Evolutionary conservation across 2,329 filamentous ascomycete genomes (phyloP).

Genomic region (Paecilomyces sp.): DNA sequence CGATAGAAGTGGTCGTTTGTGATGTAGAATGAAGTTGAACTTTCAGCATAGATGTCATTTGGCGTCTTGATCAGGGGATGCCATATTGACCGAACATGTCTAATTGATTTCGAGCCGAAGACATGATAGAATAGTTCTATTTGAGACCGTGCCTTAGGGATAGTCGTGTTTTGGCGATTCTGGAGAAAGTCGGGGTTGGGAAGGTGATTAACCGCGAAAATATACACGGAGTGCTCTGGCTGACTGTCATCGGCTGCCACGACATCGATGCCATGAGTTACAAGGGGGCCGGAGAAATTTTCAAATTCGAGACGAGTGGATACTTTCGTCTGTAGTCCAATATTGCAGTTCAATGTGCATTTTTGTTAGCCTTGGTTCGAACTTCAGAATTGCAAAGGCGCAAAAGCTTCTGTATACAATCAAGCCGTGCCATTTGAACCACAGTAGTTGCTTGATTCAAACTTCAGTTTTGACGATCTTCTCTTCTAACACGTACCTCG

Average conservation of each 20-base stretch:
- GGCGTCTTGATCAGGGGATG: constrained; percentile 51
- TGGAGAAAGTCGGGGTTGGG: neutral
- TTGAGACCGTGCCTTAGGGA: neutral
- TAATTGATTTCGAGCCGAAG: constrained; percentile 11
- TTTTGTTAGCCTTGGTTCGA: neutral
- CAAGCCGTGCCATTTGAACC: neutral
- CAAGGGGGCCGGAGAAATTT: constrained; percentile 47
- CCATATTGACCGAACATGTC: constrained; percentile 47
- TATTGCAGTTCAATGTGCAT: neutral
- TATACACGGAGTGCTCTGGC: constrained; percentile 43
- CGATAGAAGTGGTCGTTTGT: constrained; percentile 55
- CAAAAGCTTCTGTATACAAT: neutral
- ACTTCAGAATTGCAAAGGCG: neutral
- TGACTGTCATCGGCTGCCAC: constrained; percentile 41
- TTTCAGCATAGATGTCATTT: constrained; percentile 50
- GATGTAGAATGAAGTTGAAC: constrained; percentile 46
- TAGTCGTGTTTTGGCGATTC: neutral
- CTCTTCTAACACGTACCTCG: constrained; percentile 30
- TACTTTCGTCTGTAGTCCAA: constrained; percentile 36
- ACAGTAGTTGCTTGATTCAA: neutral
- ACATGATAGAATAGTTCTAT: neutral
- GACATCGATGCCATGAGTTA: constrained; percentile 56
- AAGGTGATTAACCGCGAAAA: constrained; percentile 55
- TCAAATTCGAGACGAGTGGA: constrained; percentile 42
- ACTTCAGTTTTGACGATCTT: neutral